Evolutionary conservation across 2,329 filamentous ascomycete species (phyloP), one percentile per base, ranked within the genome.

Genomic region (Pestalotiopsis sp.): DNA sequence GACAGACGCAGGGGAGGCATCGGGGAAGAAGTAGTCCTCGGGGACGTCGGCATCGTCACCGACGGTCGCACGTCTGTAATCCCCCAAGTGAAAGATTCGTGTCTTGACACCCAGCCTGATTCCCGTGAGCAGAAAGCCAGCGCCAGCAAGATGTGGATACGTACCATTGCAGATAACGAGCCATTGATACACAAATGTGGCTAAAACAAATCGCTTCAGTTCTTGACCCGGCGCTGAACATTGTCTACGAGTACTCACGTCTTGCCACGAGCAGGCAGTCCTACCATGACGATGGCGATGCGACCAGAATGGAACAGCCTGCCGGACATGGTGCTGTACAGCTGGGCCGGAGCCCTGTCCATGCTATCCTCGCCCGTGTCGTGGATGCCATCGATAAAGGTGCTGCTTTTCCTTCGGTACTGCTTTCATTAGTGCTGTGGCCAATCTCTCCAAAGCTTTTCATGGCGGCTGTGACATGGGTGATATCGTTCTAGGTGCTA

Each of bases 261-360:
- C 83, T 99, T 99, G 70, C 96, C 96, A 76, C 96, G 91, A 52
- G 96, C 96, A 57, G 96, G 96, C 38, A 98, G 88, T 27, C 96
- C 96, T 73, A 98, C 96, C 79, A 97, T 98, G 72, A 96, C 95
- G 75, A 99, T 98, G 62, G 95, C 95, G 78, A 99, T 99, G 68
- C 95, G 91, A 62, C 96, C 96, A 25, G 96, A 98, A 81, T 99
- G 96, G 80, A 99, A 99, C 38, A 99, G 90, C 57, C 96, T 90
- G 63, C 96, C 96, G 62, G 95, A 98, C 87, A 98, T 97, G 66
- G 96, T 99, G 80, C 94, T 98, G 84, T 99, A 99, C 60, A 99
- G 87, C 83, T 99, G 96, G 73, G 96, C 96, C 38, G 96, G 96
- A 4, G 96, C 96, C 88, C 97, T 89, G 74, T 95, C 85, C 71